Conservation (phyloP, 805 yeast species). For the Torulaspora maleeae region DNA sequence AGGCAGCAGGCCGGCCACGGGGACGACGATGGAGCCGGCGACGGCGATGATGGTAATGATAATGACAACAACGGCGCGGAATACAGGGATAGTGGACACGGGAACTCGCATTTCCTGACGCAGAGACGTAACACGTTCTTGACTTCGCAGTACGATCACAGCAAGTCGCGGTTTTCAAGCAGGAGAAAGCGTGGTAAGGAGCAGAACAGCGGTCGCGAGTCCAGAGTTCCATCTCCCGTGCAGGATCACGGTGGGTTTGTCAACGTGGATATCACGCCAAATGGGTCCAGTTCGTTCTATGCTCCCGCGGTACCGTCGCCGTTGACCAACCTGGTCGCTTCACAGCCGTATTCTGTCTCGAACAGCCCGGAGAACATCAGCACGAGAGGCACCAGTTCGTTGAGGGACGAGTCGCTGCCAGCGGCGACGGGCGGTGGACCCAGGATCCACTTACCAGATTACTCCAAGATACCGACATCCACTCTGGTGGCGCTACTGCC, state of each 20-base stretch:
- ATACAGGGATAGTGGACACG: not conserved
- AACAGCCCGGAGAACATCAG: conserved; percentile 10
- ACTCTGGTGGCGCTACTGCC: conserved; percentile 46
- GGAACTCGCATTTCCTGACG: conserved; percentile 24
- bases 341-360: conserved; percentile 13
- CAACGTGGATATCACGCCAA: conserved; percentile 16
- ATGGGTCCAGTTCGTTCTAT: conserved; percentile 1
- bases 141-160: conserved; percentile 33
- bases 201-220: not conserved
- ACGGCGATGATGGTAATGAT: conserved; percentile 8
- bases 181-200: conserved; percentile 10
- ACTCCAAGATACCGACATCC: conserved; percentile 31
- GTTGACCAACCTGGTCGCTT: conserved; percentile 17
- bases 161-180: conserved; percentile 30
- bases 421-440: conserved; percentile 6
- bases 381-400: conserved; percentile 2
- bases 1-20: conserved; percentile 35
- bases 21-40: conserved; percentile 14
- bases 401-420: conserved; percentile 3
- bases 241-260: conserved; percentile 28
- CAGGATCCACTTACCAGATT: conserved; percentile 30
- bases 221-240: conserved; percentile 10
- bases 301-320: conserved; percentile 22
- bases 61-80: conserved; percentile 1
- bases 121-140: conserved; percentile 31